phyloP scores from a whole-genome alignment of 805 yeast genomes.

The Barnettozyma botsteinii region DNA sequence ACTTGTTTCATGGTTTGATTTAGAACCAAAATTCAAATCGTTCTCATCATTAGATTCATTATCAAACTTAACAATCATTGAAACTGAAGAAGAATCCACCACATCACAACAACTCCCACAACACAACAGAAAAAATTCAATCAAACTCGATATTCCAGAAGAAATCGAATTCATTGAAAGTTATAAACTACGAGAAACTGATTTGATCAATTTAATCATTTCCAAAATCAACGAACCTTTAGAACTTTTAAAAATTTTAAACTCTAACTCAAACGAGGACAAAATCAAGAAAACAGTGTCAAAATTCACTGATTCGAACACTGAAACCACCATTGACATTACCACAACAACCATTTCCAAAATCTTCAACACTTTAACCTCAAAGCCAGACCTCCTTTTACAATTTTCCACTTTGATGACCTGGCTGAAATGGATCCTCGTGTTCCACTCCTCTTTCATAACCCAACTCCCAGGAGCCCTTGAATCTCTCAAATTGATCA shows the following conservation, averaged over 20 bases:
- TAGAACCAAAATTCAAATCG: constrained; percentile 34
- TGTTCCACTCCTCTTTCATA: constrained; percentile 49
- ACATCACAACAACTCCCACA: neutral
- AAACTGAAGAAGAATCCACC: constrained; percentile 24
- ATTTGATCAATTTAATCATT: constrained; percentile 13
- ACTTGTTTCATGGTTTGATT: constrained; percentile 33
- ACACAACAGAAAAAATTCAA: neutral
- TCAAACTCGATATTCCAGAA: constrained; percentile 12
- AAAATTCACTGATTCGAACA: neutral
- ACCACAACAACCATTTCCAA: constrained; percentile 35
- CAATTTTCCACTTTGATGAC: constrained; percentile 37
- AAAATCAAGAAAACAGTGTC: constrained; percentile 37
- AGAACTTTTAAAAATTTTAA: constrained; percentile 21
- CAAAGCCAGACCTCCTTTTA: constrained; percentile 40
- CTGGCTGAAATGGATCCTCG: constrained; percentile 81
- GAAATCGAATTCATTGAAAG: constrained; percentile 23
- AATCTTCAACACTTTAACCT: constrained; percentile 43
- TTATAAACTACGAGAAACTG: constrained; percentile 23
- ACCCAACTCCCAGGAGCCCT: constrained; percentile 22
- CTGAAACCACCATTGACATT: neutral
- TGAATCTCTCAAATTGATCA: constrained; percentile 44
- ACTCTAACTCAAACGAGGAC: constrained; percentile 30
- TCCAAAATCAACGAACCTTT: constrained; percentile 20
- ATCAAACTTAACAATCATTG: constrained; percentile 13
- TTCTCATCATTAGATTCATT: constrained; percentile 22